phyloP scores from a whole-genome alignment of 768 basidiomycete species.

The Amanita jacksonii region DNA sequence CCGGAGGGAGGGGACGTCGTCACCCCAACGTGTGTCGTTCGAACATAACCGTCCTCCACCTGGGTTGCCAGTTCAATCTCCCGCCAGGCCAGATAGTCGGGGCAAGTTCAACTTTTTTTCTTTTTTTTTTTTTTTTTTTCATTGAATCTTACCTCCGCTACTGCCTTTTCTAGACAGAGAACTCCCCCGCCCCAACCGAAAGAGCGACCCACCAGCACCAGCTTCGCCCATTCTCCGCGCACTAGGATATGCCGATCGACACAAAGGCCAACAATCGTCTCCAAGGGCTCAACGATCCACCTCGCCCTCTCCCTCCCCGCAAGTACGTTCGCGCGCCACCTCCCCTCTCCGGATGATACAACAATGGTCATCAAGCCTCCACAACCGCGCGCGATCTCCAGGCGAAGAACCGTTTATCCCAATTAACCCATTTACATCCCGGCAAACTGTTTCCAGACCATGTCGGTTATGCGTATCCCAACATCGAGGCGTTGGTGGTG shows the following conservation, averaged over 20 bases:
- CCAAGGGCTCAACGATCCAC: background rate
- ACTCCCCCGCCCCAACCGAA: too few relatives aligned
- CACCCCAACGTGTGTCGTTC: constrained; percentile 16
- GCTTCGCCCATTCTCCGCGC: too few relatives aligned
- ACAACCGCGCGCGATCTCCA: constrained; percentile 29
- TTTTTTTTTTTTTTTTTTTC: too few relatives aligned
- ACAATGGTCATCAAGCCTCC: constrained; percentile 41
- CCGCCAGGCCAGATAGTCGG: too few relatives aligned
- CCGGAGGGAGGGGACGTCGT: too few relatives aligned
- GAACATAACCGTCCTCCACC: constrained; percentile 6
- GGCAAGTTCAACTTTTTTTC: too few relatives aligned
- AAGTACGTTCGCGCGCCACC: constrained; percentile 40
- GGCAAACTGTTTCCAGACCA: constrained; percentile 9
- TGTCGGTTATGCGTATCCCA: constrained; percentile 13
- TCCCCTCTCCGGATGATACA: constrained; percentile 57
- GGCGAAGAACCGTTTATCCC: constrained; percentile 49
- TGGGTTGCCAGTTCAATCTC: constrained; percentile 18
- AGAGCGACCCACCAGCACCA: too few relatives aligned
- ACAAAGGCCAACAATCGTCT: too few relatives aligned
- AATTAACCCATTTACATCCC: constrained; percentile 40
- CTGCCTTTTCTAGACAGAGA: too few relatives aligned
- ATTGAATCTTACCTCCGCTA: too few relatives aligned
- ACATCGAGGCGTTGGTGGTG: constrained; percentile 8
- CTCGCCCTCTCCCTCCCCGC: constrained; percentile 31
- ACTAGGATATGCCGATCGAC: too few relatives aligned